Base-by-base conservation (phyloP, 2,329 filamentous ascomycete species). In the Penicillium freii region DNA sequence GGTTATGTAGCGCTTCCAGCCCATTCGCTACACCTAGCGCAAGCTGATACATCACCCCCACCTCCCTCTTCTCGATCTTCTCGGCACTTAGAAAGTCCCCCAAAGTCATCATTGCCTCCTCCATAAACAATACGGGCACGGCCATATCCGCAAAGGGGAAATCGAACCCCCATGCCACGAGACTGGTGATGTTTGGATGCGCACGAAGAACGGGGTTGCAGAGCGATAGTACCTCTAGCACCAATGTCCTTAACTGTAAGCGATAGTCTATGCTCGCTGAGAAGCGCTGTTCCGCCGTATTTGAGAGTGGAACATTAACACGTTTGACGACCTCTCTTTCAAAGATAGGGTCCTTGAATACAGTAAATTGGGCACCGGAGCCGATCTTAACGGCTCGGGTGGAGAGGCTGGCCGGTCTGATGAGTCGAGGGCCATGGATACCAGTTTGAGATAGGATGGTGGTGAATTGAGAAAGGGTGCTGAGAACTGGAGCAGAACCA, bases 81-180 rank as follows among this genome's bases (percentile, higher is more conserved):
- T 65, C 61, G 1, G 19, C 31, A 31, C 56, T 29, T 1, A 70
- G 59, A 43, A 70, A 67, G 25, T 65, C 66, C 8, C 61, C 63
- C n/a, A 70, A 49, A 1, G 68, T 59, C 62, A 59, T 67, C 10
- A 69, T 51, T 10, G 68, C 68, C 3, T 60, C 64, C 36, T 70
- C 68, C 59, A 70, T 61, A 31, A 70, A 70, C 25, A 70, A 49
- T 4, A 68, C 63, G 10, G 68, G 68, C 3, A 70, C 62, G 1
- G 64, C 62, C 19, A 64, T 64, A 56, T 70, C 63, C 2, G 67
- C 62, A 21, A 58, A 62, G 9, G 68, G 68, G 51, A 65, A 70
- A 31, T 70, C 68, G 34, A 68, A 70, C 2, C 68, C 68, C 68
- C 67, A 70, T 15, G 67, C 63, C 10, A 65, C 40, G 1, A 70